These are phyloP conservation scores for Orbilia oligospora DNA, from an alignment of 2,329 filamentous ascomycete genomes.

Conservation along the genomic window DNA sequence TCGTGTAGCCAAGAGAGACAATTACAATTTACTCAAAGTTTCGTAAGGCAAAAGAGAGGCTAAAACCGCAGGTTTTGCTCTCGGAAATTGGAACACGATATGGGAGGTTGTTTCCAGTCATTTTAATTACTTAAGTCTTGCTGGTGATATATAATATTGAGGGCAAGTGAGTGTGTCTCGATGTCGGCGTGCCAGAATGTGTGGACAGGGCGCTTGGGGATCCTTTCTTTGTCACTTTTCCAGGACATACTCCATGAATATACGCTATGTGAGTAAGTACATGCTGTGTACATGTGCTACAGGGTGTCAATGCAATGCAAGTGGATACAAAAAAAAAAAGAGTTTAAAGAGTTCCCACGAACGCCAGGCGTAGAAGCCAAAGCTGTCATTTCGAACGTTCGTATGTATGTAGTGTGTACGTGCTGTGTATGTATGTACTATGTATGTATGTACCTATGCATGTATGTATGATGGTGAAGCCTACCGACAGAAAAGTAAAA, in stretches of 20 bases:
- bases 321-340: not conserved
- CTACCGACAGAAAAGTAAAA: not conserved
- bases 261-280: not conserved
- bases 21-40: constrained; percentile 36
- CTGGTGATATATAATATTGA: not conserved
- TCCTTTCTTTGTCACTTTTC: not conserved
- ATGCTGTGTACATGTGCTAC: not conserved
- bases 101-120: constrained; percentile 3
- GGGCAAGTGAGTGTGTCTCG: constrained; percentile 17
- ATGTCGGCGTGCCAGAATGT: too few relatives aligned
- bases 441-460: too few relatives aligned
- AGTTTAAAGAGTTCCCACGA: not conserved
- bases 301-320: constrained; percentile 14
- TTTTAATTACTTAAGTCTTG: not conserved
- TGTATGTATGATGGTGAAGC: too few relatives aligned
- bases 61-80: constrained; percentile 36
- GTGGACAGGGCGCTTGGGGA: constrained; percentile 14
- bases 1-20: constrained; percentile 51
- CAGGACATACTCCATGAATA: too few relatives aligned
- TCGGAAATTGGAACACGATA: constrained; percentile 51
- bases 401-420: too few relatives aligned
- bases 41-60: constrained; percentile 43
- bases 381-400: too few relatives aligned
- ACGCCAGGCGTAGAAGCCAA: constrained; percentile 26
- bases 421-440: not conserved